A percentile compares a stretch with the other conserved stretches of the same genome.
Conservation (phyloP, 306 rosid species). For the Rosa lucieae region DNA sequence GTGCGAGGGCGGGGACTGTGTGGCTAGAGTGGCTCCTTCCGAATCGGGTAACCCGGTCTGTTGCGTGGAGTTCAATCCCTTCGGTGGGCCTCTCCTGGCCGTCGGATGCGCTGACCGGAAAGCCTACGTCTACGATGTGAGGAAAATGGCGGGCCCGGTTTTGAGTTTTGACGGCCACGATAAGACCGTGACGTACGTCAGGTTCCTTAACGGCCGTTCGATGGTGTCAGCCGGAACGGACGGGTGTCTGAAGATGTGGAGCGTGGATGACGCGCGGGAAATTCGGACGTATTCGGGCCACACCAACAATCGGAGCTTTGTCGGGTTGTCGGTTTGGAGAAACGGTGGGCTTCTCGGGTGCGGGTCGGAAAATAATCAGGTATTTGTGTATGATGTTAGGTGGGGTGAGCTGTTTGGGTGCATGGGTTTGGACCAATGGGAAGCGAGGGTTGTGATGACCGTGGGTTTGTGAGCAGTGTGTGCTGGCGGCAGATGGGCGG, state of each 20-base stretch:
- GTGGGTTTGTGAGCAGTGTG: constrained; percentile 54
- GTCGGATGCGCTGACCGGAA: constrained; percentile 59
- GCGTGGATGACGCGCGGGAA: constrained; percentile 24
- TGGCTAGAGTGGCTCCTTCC: constrained; percentile 45
- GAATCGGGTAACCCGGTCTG: constrained; percentile 39
- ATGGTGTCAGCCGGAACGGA: constrained; percentile 49
- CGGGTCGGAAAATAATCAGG: constrained; percentile 56
- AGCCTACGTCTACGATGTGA: constrained; percentile 50
- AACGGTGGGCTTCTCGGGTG: constrained; percentile 52
- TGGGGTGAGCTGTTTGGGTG: constrained; percentile 60
- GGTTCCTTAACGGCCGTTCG: constrained; percentile 36
- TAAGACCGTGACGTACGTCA: constrained; percentile 51
- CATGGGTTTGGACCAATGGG: constrained; percentile 36
- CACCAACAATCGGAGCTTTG: constrained; percentile 48
- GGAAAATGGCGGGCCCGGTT: constrained; percentile 47
- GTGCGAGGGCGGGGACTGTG: constrained; percentile 32
- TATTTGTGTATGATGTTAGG: constrained; percentile 52
- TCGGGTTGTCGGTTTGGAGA: constrained; percentile 62
- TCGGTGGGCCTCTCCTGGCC: constrained; percentile 36
- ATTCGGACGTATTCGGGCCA: constrained; percentile 55
- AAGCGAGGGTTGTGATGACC: constrained; percentile 11
- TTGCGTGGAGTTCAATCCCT: constrained; percentile 53
- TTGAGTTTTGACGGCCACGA: constrained; percentile 43
- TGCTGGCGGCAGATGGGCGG: constrained; percentile 53
- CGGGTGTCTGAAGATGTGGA: constrained; percentile 57